These are phyloP conservation scores for Quercus wislizeni DNA, from an alignment of 306 rosid genomes.

Conservation along the genomic window DNA sequence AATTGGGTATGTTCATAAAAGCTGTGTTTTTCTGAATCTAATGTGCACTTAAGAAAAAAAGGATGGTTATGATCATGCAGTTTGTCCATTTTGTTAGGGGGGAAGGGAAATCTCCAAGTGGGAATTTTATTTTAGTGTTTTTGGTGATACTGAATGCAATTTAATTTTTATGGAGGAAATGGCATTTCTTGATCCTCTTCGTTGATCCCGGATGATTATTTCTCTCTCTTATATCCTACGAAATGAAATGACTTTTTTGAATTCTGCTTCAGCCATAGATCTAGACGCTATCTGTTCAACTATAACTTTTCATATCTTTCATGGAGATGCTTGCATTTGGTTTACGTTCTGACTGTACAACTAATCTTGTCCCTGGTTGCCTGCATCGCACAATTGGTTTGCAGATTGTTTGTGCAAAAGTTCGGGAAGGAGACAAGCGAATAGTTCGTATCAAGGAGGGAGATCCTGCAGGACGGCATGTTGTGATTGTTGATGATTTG, in stretches of 20 bases:
- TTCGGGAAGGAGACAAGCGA: conserved; percentile 92
- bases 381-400: conserved; percentile 16
- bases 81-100: neutral
- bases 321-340: conserved; percentile 8
- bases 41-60: neutral
- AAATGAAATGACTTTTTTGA: neutral
- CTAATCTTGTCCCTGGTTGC: neutral
- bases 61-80: neutral
- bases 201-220: neutral
- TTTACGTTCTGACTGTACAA: neutral
- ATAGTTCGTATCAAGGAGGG: conserved; percentile 97
- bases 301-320: neutral
- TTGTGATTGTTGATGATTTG: conserved; percentile 96
- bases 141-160: neutral
- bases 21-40: neutral
- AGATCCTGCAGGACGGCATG: conserved; percentile 77
- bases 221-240: neutral
- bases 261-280: neutral
- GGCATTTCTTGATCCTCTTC: neutral
- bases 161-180: neutral
- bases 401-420: conserved; percentile 96
- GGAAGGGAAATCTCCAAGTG: neutral
- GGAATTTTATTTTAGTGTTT: neutral
- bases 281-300: neutral
- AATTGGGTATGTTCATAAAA: neutral